Base-by-base conservation (phyloP, 805 yeast genomes). In the Starmerella etchellsii region DNA sequence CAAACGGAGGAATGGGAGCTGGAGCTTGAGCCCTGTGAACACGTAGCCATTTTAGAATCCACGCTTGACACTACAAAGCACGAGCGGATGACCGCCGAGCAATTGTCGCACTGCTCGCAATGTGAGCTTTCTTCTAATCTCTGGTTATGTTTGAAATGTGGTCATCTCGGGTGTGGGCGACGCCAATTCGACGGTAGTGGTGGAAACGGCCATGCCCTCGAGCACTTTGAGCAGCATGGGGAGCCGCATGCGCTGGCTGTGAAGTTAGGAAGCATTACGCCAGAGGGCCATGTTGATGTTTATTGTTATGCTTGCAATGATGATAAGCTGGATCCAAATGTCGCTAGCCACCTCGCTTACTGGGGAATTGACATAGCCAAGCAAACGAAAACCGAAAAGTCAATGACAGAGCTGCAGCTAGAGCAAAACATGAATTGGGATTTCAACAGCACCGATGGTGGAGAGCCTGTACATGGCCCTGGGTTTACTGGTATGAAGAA, bases 381-480 rank as follows among this genome's bases (percentile, higher is more conserved):
- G 4, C 55, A 64, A 19, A 64, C 64, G 16, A 83, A 87, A 51
- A 84, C 93, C 1, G 99, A 91, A 58, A 88, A 87, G 62, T 77
- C 79, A 23, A 64, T 91, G 53, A 73, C 87, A 2, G 98, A 91
- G 59, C 62, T 91, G 47, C 94, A 91, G 61, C 71, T 91, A 41
- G 96, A 87, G 56, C 96, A 87, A 56, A 91, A 91, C 58, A 55
- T 84, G 61, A 79, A 78, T 50, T 91, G 96, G 95, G 94, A 88
- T 48, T 91, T 91, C 62, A 74, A 76, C 45, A 73, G 87, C 73
- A 76, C 72, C 70, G 34, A 69, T 69, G 35, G 63, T 81, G 39
- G 46, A 2, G 53, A 58, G 11, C 82, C 83, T 2, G 64, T 88
- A 1, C 75, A 69, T 56, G 98, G 97, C 0, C 65, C 75, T 6